These are phyloP conservation scores for Microsporum audouinii DNA, from an alignment of 2,329 filamentous ascomycete genomes.

Conservation along the genomic window DNA sequence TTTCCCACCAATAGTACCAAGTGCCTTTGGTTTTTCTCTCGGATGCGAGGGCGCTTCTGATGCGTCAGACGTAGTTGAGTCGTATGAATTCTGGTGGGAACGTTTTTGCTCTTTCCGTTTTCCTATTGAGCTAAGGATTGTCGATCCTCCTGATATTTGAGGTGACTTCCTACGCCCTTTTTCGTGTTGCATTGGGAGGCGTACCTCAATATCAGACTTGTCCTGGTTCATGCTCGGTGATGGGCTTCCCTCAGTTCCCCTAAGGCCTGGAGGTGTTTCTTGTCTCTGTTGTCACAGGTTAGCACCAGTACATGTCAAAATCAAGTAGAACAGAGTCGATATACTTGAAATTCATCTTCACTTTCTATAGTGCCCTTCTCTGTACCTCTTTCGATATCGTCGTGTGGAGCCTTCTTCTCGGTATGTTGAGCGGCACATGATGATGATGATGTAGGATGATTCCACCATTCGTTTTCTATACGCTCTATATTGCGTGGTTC, in stretches of 20 bases:
- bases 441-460: slow-evolving; percentile 7
- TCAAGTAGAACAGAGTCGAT: slow-evolving; percentile 5
- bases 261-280: slow-evolving; percentile 26
- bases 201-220: not conserved
- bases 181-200: not conserved
- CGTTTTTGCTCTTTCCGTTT: slow-evolving; percentile 4
- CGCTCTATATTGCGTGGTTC: slow-evolving; percentile 13
- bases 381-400: not conserved
- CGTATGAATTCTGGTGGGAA: not conserved
- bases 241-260: not conserved
- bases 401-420: not conserved
- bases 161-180: not conserved
- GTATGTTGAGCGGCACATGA: not conserved
- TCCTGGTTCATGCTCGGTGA: no score
- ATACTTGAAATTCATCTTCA: slow-evolving; percentile 31
- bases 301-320: not conserved
- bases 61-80: slow-evolving; percentile 11
- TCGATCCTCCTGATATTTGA: slow-evolving; percentile 9
- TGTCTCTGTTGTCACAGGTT: slow-evolving; percentile 21
- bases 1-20: slow-evolving; percentile 12
- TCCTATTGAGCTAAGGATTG: slow-evolving; percentile 15
- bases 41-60: not conserved
- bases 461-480: slow-evolving; percentile 27
- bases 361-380: slow-evolving; percentile 21
- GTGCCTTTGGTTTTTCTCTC: slow-evolving; percentile 7